Evolutionary conservation across 176 grass and related monocot species (phyloP).

Genomic region (Aegilops bicornis): DNA sequence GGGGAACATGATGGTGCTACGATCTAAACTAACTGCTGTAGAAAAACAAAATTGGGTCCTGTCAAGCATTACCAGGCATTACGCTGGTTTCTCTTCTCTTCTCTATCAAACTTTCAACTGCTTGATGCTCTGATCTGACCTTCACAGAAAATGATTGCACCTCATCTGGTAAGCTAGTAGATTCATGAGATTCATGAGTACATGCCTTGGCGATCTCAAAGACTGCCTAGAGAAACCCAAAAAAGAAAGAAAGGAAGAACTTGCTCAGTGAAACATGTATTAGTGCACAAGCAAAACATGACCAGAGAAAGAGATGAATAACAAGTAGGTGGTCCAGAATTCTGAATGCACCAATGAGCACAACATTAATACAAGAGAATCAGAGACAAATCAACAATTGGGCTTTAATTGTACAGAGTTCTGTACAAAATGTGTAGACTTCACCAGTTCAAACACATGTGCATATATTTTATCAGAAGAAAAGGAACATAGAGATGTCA

Average conservation of each 20-base stretch:
- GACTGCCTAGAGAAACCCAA: conserved; percentile 63
- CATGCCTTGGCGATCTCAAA: conserved; percentile 88
- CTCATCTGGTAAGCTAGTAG: conserved; percentile 65
- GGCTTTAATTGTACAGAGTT: not conserved
- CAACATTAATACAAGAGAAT: conserved; percentile 11
- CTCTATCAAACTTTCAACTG: conserved; percentile 45
- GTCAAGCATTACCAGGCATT: conserved; percentile 65
- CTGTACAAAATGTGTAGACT: conserved; percentile 8
- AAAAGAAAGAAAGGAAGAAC: not conserved
- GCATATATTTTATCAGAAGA: not conserved
- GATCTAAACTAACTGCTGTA: not conserved
- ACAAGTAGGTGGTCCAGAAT: not conserved
- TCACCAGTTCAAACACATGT: not conserved
- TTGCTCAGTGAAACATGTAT: conserved; percentile 26
- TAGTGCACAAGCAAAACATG: not conserved
- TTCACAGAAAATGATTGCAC: conserved; percentile 44
- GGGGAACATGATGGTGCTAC: conserved; percentile 1
- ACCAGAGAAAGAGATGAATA: conserved; percentile 17
- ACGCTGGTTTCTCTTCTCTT: conserved; percentile 35
- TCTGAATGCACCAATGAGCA: not conserved
- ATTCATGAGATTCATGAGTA: conserved; percentile 63
- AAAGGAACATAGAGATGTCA: not conserved
- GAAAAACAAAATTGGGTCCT: conserved; percentile 17
- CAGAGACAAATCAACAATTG: not conserved
- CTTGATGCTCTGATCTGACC: conserved; percentile 55